Evolutionary conservation across 2,329 filamentous ascomycete species (phyloP), one percentile per base, ranked within the genome.

Genomic region (Fusarium subtropicale): DNA sequence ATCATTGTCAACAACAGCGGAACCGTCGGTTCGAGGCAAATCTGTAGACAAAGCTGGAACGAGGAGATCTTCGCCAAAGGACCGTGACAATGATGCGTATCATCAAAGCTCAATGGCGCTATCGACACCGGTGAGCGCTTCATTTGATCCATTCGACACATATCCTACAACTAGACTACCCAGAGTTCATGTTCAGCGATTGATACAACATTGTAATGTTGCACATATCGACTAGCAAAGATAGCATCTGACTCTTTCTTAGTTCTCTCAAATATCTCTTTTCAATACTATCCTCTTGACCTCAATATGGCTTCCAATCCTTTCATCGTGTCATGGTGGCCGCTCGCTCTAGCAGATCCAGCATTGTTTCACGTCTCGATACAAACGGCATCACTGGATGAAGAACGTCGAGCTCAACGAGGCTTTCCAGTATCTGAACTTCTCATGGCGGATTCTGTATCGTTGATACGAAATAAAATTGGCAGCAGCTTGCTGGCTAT

Each of bases 281-380:
- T 88, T 52, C 83, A 88, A 65, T 88, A 88, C 69, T 88, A 88
- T 68, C 87, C 86, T 1, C 77, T 88, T 22, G 87, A 88, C 53
- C 76, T 87, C 10, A 82, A 79, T 62, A 71, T 80, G n/a, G 75
- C 75, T 0, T 86, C 86, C 10, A 88, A 88, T 67, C 86, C 86
- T 0, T 88, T 88, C 63, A 76, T 88, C 20, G 77, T 87, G 9
- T 87, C 85, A 0, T 88, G 87, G 87, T 88, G 87, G 86, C 87
- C 87, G 1, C 78, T 85, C 1, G 86, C 86, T 1, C 79, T 88
- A 1, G 82, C 79, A 1, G 86, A 88, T 57, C 85, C 86, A 0
- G 85, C 85, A 7, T 69, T 88, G 1, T 88, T 88, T 56, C 85
- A 88, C 66, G 86, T 88, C 26, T 88, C 86, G 4, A 77, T 88